Evolutionary conservation across 2,329 filamentous ascomycete genomes (phyloP), one percentile per base, ranked within the genome.

Genomic region (Fusarium globosum): DNA sequence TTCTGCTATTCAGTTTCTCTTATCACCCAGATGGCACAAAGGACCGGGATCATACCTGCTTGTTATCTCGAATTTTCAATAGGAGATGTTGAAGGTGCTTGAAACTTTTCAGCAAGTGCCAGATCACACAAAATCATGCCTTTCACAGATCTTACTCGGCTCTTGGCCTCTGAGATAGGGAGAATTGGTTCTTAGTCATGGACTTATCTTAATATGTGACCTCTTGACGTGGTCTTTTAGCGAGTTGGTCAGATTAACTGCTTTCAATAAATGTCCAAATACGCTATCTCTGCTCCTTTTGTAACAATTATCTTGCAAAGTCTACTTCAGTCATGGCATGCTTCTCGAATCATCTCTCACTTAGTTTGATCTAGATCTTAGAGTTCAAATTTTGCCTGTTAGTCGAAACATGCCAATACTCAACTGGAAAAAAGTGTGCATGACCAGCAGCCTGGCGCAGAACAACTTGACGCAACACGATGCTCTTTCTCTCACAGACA

Each of bases 161-260:
- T 36, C 2, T 52, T 21, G 20, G 6, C 13, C 16, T 52, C 3
- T 18, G 3, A 15, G 2, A 15, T 11, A 36, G 4, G 7, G n/a
- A 12, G 2, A 20, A 8, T 2, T 11, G 4, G 2, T 2, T 20
- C 16, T 3, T 2, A 21, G 13, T 2, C n/a, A 15, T 15, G 6
- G 8, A 2, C n/a, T 20, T 20, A 7, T 20, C 12, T 35, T 30
- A 30, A 30, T 30, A 30, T 11, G 28, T 30, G 28, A 30, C 9
- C 28, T 30, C 28, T 30, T 30, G 28, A 3, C 28, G 28, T 30
- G 11, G 11, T 30, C 28, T 30, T 30, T 30, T 2, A 8, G 8
- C 12, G 3, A 20, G 2, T 15, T 35, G 16, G 9, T 15, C 12
- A 26, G 16, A 20, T 35, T 48, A n/a, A 6, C 12, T 8, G 10